A percentile compares a stretch with the other conserved stretches of the same genome.
These are phyloP conservation scores for Wickerhamomyces ciferrii DNA, from an alignment of 805 yeast genomes.

Conservation along the genomic window DNA sequence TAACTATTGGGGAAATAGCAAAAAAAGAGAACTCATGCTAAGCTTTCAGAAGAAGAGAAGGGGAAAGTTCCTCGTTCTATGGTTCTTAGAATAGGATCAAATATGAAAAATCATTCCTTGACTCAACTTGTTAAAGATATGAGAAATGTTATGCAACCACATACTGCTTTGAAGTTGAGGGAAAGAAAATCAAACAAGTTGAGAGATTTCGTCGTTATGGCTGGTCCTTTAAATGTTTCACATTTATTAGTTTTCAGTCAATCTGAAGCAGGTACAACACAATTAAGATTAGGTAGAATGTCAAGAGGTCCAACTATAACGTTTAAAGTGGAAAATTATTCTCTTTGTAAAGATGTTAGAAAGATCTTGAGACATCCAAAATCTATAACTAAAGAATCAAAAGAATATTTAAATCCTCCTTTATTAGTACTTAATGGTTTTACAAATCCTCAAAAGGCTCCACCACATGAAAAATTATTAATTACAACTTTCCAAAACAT, in stretches of 20 bases:
- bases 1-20: slow-evolving; percentile 28
- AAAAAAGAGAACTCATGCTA: slow-evolving; percentile 85
- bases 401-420: slow-evolving; percentile 76
- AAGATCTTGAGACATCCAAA: slow-evolving; percentile 72
- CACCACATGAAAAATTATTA: slow-evolving; percentile 70
- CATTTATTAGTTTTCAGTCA: slow-evolving; percentile 87
- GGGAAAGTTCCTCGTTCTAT: slow-evolving; percentile 84
- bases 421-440: slow-evolving; percentile 92
- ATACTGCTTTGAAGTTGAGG: slow-evolving; percentile 82
- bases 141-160: slow-evolving; percentile 91
- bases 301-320: slow-evolving; percentile 94
- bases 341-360: slow-evolving; percentile 76
- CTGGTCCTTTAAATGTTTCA: slow-evolving; percentile 92
- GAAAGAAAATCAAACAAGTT: slow-evolving; percentile 85
- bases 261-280: slow-evolving; percentile 73
- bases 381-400: slow-evolving; percentile 55
- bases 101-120: slow-evolving; percentile 73
- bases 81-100: slow-evolving; percentile 84
- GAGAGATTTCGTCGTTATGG: slow-evolving; percentile 95
- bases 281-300: slow-evolving; percentile 77
- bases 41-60: slow-evolving; percentile 55
- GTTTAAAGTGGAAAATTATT: slow-evolving; percentile 71
- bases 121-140: slow-evolving; percentile 83
- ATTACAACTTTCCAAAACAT: slow-evolving; percentile 91
- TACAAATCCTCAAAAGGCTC: slow-evolving; percentile 54